phyloP scores from a whole-genome alignment of 1,284 basidiomycete species.

The Ustilago loliicola region DNA sequence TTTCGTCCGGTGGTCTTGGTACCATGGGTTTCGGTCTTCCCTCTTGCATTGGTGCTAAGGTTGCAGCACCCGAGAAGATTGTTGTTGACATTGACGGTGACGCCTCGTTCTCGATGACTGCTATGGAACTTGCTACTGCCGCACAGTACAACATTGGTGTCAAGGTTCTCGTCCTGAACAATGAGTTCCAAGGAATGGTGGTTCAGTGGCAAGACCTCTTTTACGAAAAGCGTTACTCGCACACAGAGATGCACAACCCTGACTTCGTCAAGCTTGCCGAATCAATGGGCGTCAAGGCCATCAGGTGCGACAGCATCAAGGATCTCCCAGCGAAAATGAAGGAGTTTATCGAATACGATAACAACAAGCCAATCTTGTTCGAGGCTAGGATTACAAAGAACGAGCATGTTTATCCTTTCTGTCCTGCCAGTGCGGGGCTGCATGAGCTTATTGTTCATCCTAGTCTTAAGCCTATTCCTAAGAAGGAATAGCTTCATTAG shows the following conservation, averaged over 20 bases:
- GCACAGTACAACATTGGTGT: constrained; percentile 92
- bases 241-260: constrained; percentile 93
- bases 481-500: constrained; percentile 18
- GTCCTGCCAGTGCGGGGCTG: constrained; percentile 88
- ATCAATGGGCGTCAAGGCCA: constrained; percentile 91
- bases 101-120: constrained; percentile 96
- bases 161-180: constrained; percentile 76
- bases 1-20: constrained; percentile 96
- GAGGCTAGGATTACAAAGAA: constrained; percentile 88
- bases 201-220: constrained; percentile 98
- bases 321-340: constrained; percentile 96
- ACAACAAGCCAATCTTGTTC: constrained; percentile 85
- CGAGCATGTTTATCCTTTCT: constrained; percentile 97
- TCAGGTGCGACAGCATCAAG: constrained; percentile 79
- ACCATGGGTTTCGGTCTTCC: constrained; percentile 96
- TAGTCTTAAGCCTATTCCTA: constrained; percentile 49
- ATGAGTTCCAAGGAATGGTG: constrained; percentile 83
- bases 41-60: constrained; percentile 93
- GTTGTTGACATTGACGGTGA: constrained; percentile 98
- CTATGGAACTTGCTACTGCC: constrained; percentile 97
- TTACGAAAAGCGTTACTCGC: constrained; percentile 93
- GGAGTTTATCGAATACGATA: constrained; percentile 96
- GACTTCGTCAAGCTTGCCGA: constrained; percentile 90
- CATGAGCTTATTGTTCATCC: constrained; percentile 77
- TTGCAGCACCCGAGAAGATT: constrained; percentile 90